Conservation (phyloP, 164 flowering plant genomes). For the Chimonanthus salicifolius region DNA sequence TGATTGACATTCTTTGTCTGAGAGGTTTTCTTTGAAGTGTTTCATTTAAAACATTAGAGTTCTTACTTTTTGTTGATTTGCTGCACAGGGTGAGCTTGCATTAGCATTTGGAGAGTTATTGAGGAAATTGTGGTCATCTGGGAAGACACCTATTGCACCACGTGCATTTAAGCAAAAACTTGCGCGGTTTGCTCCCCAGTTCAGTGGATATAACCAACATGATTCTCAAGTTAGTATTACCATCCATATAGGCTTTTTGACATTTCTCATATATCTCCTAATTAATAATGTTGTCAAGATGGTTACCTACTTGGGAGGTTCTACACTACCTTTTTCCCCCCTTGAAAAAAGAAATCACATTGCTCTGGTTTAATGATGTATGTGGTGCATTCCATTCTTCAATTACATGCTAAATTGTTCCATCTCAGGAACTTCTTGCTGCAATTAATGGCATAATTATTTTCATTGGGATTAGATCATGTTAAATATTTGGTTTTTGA, state of each 20-base stretch:
- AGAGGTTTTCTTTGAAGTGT: too few species aligned
- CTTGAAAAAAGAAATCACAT: background rate
- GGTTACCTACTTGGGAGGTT: background rate
- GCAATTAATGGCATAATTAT: background rate
- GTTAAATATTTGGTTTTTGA: background rate
- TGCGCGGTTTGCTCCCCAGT: constrained; percentile 95
- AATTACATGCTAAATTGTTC: background rate
- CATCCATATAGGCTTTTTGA: background rate
- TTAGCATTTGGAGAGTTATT: constrained; percentile 94
- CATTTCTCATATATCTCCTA: background rate
- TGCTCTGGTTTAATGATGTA: too few species aligned
- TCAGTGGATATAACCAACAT: constrained; percentile 97
- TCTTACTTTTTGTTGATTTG: constrained; percentile 24
- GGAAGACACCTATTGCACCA: constrained; percentile 71
- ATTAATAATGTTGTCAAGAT: background rate
- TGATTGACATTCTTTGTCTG: too few species aligned
- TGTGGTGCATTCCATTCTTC: background rate
- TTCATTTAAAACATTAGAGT: background rate
- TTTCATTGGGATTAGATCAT: background rate
- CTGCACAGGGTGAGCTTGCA: constrained; percentile 92
- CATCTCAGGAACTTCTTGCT: background rate
- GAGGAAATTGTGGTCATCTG: constrained; percentile 92
- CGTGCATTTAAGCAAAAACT: constrained; percentile 88
- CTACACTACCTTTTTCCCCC: background rate
- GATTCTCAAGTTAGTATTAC: constrained; percentile 83